A percentile compares a stretch with the other conserved stretches of the same genome.
Conservation (phyloP, 2,329 filamentous ascomycete species). For the Coniella vitis region DNA sequence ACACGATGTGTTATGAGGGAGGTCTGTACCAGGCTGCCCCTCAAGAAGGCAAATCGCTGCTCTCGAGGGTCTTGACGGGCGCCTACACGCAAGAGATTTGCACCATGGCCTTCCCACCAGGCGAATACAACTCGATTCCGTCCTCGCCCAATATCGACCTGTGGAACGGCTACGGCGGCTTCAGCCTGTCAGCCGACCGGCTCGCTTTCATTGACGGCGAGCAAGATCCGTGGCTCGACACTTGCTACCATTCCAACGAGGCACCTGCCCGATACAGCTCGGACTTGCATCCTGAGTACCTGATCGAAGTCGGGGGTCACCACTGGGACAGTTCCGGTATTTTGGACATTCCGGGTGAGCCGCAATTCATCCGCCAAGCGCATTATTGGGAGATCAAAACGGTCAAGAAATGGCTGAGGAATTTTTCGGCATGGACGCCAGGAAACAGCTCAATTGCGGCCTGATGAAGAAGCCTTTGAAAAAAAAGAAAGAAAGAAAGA, state of each 20-base stretch:
- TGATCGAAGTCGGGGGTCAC: conserved; percentile 45
- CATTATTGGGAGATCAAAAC: conserved; percentile 43
- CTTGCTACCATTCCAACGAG: conserved; percentile 42
- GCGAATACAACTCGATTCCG: conserved; percentile 37
- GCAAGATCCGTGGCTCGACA: conserved; percentile 44
- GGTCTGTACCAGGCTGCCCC: conserved; percentile 43
- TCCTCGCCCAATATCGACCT: conserved; percentile 32
- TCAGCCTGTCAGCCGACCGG: conserved; percentile 37
- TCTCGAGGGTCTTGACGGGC: conserved; percentile 39
- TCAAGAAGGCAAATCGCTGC: conserved; percentile 34
- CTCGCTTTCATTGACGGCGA: conserved; percentile 46
- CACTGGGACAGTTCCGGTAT: conserved; percentile 42
- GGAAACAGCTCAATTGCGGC: background rate
- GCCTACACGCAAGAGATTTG: conserved; percentile 50
- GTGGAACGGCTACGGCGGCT: conserved; percentile 41
- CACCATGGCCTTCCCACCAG: conserved; percentile 44
- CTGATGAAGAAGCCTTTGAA: background rate
- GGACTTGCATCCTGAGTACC: conserved; percentile 39
- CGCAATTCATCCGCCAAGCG: conserved; percentile 43
- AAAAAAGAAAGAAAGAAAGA: too few species aligned
- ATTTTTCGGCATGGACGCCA: conserved; percentile 21
- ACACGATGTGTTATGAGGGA: conserved; percentile 41
- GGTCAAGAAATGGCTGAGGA: conserved; percentile 40
- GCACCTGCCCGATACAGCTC: conserved; percentile 30
- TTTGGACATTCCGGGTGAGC: conserved; percentile 35